phyloP scores from a whole-genome alignment of 257 asterid genomes.

The Voacanga thouarsii region DNA sequence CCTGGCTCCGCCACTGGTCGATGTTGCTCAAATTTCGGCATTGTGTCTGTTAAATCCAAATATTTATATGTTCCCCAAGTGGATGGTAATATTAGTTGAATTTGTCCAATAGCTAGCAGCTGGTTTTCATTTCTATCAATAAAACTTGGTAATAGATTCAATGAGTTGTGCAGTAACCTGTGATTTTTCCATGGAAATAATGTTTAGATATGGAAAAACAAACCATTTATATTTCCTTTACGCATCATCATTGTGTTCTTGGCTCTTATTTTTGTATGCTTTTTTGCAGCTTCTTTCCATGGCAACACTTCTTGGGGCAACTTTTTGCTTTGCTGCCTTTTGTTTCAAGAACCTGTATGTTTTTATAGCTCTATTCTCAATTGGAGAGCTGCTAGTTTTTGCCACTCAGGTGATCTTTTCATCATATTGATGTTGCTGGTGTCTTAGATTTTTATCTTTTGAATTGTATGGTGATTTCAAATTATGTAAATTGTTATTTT shows the following conservation, averaged over 20 bases:
- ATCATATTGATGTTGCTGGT: background rate
- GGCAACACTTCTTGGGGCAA: constrained; percentile 64
- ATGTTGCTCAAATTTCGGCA: background rate
- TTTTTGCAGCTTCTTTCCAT: constrained; percentile 66
- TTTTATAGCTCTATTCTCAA: constrained; percentile 59
- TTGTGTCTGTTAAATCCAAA: background rate
- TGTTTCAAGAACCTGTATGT: constrained; percentile 64
- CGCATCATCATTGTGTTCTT: background rate
- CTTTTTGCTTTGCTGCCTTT: constrained; percentile 77
- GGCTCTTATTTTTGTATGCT: constrained; percentile 13
- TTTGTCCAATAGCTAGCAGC: background rate
- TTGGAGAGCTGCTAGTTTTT: constrained; percentile 80
- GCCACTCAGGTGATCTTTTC: constrained; percentile 74
- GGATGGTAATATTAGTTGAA: background rate
- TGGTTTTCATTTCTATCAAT: background rate
- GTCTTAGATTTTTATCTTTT: background rate
- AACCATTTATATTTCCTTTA: background rate
- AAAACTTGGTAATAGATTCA: background rate
- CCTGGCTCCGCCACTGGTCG: background rate
- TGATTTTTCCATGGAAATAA: background rate
- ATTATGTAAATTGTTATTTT: background rate
- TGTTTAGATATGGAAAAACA: background rate
- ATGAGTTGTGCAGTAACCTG: background rate
- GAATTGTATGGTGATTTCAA: background rate
- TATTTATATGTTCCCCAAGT: background rate